Evolutionary conservation across 2,329 filamentous ascomycete genomes (phyloP).

Genomic region (Sporothrix euskadiensis): DNA sequence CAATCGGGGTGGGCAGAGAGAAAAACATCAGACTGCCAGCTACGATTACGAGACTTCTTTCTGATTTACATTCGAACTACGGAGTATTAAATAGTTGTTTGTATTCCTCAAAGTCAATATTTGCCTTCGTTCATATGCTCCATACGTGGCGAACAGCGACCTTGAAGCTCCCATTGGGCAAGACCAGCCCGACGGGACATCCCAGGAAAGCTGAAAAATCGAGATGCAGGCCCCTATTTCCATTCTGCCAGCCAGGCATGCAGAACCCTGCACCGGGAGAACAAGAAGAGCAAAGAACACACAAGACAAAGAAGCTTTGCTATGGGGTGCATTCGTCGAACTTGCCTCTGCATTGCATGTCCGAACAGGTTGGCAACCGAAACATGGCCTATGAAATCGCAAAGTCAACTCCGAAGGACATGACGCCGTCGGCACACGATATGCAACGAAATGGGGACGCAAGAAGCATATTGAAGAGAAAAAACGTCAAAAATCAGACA

Average conservation of each 20-base stretch:
- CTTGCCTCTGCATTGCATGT: not conserved
- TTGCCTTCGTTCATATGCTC: not conserved
- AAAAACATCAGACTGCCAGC: not conserved
- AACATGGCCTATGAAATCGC: slow-evolving; percentile 11
- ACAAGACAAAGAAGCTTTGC: not conserved
- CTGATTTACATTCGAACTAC: not conserved
- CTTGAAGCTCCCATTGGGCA: not conserved
- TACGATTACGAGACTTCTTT: not conserved
- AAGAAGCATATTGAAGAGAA: not conserved
- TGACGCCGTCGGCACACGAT: not conserved
- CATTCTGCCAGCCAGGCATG: not conserved
- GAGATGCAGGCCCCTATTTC: slow-evolving; percentile 1
- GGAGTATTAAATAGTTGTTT: no score
- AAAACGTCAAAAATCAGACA: not conserved
- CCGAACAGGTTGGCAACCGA: not conserved
- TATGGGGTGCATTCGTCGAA: not conserved
- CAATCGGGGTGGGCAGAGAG: not conserved
- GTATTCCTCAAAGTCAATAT: not conserved
- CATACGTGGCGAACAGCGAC: not conserved
- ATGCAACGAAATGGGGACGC: not conserved
- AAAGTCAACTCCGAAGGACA: not conserved
- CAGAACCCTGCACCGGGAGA: not conserved
- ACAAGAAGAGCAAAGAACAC: not conserved
- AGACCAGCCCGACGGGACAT: not conserved
- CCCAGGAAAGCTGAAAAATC: slow-evolving; percentile 10